These are phyloP conservation scores for Musa schizocarpa DNA, from an alignment of 176 grass and related monocot species.

Conservation along the genomic window DNA sequence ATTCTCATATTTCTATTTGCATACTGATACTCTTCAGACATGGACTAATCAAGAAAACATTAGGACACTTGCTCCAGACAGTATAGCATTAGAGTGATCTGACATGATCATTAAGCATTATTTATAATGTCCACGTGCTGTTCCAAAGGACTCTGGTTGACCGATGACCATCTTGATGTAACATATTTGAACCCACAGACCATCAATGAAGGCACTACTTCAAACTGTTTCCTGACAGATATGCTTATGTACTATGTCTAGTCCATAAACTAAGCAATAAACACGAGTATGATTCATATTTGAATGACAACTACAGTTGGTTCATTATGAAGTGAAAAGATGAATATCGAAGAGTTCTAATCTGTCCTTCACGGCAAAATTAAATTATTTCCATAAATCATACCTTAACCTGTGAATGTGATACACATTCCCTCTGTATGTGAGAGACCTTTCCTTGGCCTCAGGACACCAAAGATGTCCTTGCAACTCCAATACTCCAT, in stretches of 20 bases:
- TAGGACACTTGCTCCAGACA: too few relatives aligned
- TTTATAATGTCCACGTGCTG: too few relatives aligned
- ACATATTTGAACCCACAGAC: background rate
- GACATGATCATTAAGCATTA: too few relatives aligned
- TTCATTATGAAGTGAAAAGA: background rate
- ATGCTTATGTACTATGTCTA: background rate
- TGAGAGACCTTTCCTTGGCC: slow-evolving; percentile 44
- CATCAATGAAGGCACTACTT: background rate
- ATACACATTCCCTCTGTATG: slow-evolving; percentile 60
- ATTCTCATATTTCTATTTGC: too few relatives aligned
- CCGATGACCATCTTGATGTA: background rate
- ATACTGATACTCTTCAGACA: too few relatives aligned
- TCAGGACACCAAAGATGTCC: slow-evolving; percentile 65
- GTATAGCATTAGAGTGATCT: too few relatives aligned
- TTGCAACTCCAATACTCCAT: slow-evolving; percentile 44
- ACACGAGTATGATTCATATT: background rate
- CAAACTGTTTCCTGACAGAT: background rate
- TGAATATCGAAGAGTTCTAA: background rate
- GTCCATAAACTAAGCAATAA: background rate
- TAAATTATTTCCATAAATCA: background rate
- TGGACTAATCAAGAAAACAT: too few relatives aligned
- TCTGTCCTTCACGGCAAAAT: background rate
- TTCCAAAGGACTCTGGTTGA: background rate
- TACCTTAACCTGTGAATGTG: slow-evolving; percentile 37
- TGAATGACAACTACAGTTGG: background rate